Evolutionary conservation across 1,139 yeast genomes (phyloP).

Genomic region (Sugiyamaella sp.): DNA sequence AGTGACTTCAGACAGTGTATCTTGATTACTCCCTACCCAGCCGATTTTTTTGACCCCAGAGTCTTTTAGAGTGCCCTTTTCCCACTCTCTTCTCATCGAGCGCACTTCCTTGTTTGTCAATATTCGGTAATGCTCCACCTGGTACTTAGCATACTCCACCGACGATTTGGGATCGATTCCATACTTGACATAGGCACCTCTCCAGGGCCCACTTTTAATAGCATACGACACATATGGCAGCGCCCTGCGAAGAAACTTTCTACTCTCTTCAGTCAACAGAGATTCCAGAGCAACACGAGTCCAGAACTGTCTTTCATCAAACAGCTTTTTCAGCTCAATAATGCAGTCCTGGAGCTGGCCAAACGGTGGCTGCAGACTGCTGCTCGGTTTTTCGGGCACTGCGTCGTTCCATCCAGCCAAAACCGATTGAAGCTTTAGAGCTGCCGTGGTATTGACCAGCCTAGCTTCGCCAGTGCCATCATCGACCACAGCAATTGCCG

Average conservation of each 20-base stretch:
- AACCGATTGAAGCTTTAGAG: slow-evolving; percentile 41
- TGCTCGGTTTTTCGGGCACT: slow-evolving; percentile 50
- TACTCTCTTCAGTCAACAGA: slow-evolving; percentile 55
- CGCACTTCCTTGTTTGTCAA: slow-evolving; percentile 42
- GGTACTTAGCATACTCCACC: slow-evolving; percentile 62
- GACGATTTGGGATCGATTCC: slow-evolving; percentile 77
- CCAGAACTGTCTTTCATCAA: slow-evolving; percentile 82
- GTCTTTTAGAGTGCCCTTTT: slow-evolving; percentile 16
- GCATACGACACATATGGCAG: slow-evolving; percentile 82
- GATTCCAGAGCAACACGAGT: slow-evolving; percentile 68
- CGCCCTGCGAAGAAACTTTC: slow-evolving; percentile 61
- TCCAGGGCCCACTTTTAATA: slow-evolving; percentile 92
- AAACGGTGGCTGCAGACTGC: slow-evolving; percentile 44
- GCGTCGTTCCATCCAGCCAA: slow-evolving; percentile 52
- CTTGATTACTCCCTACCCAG: too few relatives aligned
- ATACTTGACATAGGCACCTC: slow-evolving; percentile 78
- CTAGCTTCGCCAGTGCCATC: slow-evolving; percentile 51
- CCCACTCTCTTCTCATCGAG: slow-evolving; percentile 33
- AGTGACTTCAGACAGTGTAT: too few relatives aligned
- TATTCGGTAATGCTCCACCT: slow-evolving; percentile 81
- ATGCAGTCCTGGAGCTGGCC: slow-evolving; percentile 51
- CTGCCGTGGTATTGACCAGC: slow-evolving; percentile 39
- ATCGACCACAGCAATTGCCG: slow-evolving; percentile 54
- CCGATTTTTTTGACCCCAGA: slow-evolving; percentile 13
- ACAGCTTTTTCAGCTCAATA: slow-evolving; percentile 54